Evolutionary conservation across 2,329 filamentous ascomycete genomes (phyloP), one percentile per base, ranked within the genome.

Genomic region (Penicillium nordicum): DNA sequence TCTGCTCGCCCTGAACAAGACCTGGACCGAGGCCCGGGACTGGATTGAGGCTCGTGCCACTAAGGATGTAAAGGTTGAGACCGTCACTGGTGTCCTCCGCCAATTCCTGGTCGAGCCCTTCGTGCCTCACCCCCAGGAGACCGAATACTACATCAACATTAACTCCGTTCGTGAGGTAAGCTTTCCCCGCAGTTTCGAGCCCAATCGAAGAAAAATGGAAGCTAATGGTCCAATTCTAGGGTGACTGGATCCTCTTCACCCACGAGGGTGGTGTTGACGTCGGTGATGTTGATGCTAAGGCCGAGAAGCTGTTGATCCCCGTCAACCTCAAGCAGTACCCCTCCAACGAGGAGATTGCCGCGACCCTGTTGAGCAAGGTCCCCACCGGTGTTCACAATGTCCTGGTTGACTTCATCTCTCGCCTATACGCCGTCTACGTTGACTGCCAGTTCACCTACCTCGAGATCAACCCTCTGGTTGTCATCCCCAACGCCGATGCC

Each of bases 381-480:
- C 94, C 94, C 70, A 81, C 90, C 80, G 93, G 93, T 75, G 84
- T 99, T 50, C 94, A 99, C 86, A 97, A 96, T 73, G 94, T 99
- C 72, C 86, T 99, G 58, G 90, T 99, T 62, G 94, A 99, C 84
- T 99, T 99, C 85, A 99, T 99, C 82, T 91, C 91, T 72, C 88
- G 94, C 70, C 84, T 99, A 66, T 99, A 99, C 76, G 94, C 93
- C 69, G 94, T 99, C 80, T 99, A 97, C 74, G 94, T 97, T 64
- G 94, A 99, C 84, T 96, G 90, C 86, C 94, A 99, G 80, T 99
- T 99, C 86, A 97, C 94, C 73, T 99, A 99, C 83, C 91, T 99
- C 69, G 94, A 99, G 81, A 99, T 99, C 84, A 99, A 99, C 87
- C 94, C 94, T 68, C 83, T 99, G 64, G 94, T 99, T 61, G 94